A percentile compares a stretch with the other conserved stretches of the same genome.
phyloP scores from a whole-genome alignment of 2,329 filamentous ascomycete species.

The Neofusicoccum umdonicola region DNA sequence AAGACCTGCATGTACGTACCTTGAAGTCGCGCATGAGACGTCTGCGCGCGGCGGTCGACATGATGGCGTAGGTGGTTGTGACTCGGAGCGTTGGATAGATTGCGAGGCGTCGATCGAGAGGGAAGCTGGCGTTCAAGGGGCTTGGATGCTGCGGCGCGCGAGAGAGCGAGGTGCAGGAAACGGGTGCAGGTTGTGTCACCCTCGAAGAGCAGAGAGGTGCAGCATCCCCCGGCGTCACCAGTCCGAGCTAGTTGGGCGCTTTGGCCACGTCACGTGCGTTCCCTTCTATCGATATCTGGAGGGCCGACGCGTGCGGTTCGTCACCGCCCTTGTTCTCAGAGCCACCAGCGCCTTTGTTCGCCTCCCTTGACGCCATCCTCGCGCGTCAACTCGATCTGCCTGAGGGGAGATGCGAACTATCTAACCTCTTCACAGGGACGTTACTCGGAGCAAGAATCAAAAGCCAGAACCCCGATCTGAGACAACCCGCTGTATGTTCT shows the following conservation, averaged over 20 bases:
- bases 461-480: neutral
- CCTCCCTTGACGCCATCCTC: too few species aligned
- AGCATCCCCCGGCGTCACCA: slow-evolving; percentile 11
- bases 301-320: neutral
- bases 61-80: slow-evolving; percentile 39
- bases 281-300: neutral
- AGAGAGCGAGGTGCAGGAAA: slow-evolving; percentile 10
- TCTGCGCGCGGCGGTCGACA: slow-evolving; percentile 93
- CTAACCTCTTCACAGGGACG: too few species aligned
- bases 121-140: slow-evolving; percentile 14
- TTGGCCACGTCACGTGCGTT: slow-evolving; percentile 2
- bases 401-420: too few species aligned
- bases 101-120: slow-evolving; percentile 15
- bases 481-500: slow-evolving; percentile 7
- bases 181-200: slow-evolving; percentile 11
- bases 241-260: neutral
- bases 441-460: neutral
- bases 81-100: slow-evolving; percentile 13
- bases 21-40: slow-evolving; percentile 99
- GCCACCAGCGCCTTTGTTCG: neutral
- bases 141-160: slow-evolving; percentile 6
- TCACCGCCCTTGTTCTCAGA: neutral
- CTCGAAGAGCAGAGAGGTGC: slow-evolving; percentile 10
- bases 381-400: too few species aligned
- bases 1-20: slow-evolving; percentile 49